These are phyloP conservation scores for Ustilago lituana DNA, from an alignment of 1,284 basidiomycete species.

Conservation along the genomic window DNA sequence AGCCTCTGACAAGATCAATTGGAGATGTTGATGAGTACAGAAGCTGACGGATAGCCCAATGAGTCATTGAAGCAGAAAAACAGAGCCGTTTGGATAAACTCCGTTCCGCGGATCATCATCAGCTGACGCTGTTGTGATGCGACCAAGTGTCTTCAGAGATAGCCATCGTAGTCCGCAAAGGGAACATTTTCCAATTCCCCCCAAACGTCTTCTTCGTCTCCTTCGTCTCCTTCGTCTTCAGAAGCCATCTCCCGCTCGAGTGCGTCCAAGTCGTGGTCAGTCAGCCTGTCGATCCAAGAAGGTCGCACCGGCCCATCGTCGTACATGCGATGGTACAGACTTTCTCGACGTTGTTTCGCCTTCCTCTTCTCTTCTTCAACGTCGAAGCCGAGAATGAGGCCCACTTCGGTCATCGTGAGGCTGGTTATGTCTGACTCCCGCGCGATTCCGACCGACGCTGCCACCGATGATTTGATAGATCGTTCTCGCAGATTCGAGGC, in stretches of 20 bases:
- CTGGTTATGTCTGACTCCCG: conserved; percentile 30
- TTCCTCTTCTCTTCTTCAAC: conserved; percentile 39
- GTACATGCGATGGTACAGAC: too few species aligned
- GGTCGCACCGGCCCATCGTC: too few species aligned
- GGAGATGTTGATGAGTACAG: not conserved
- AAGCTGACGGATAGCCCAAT: not conserved
- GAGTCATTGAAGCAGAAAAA: too few species aligned
- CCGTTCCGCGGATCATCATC: too few species aligned
- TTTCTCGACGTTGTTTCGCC: conserved; percentile 12
- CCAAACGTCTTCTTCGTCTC: conserved; percentile 4
- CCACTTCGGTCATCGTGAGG: conserved; percentile 40
- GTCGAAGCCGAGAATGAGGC: conserved; percentile 46
- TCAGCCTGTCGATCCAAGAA: not conserved
- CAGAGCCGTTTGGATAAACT: too few species aligned
- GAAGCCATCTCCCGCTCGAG: conserved; percentile 17
- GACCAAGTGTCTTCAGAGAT: too few species aligned
- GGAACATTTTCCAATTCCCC: too few species aligned
- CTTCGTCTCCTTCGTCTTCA: conserved; percentile 7
- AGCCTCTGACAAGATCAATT: too few species aligned
- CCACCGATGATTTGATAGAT: conserved; percentile 44
- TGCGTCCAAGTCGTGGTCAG: conserved; percentile 8
- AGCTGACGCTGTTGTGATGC: too few species aligned
- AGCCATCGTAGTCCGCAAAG: too few species aligned
- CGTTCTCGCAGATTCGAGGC: conserved; percentile 19
- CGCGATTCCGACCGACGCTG: conserved; percentile 30